These are phyloP conservation scores for Kluyveromyces wickerhamii DNA, from an alignment of 805 yeast species.

Conservation along the genomic window DNA sequence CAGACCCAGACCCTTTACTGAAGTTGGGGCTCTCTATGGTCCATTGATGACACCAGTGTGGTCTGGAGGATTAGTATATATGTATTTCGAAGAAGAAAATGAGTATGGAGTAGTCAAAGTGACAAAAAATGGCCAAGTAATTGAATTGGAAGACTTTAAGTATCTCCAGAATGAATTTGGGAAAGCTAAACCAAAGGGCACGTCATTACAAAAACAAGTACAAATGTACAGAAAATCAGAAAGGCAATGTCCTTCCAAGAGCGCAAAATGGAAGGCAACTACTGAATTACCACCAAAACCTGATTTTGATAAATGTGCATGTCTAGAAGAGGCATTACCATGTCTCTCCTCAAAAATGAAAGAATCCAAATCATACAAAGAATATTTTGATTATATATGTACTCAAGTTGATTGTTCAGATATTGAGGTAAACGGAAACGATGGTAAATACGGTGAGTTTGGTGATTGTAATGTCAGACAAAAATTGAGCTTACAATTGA, in stretches of 20 bases:
- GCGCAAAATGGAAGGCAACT: slow-evolving; percentile 55
- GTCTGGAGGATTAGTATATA: slow-evolving; percentile 83
- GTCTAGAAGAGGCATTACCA: slow-evolving; percentile 44
- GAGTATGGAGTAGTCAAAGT: slow-evolving; percentile 62
- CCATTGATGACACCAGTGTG: slow-evolving; percentile 66
- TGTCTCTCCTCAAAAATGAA: slow-evolving; percentile 50
- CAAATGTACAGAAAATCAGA: slow-evolving; percentile 12
- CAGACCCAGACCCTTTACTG: slow-evolving; percentile 64
- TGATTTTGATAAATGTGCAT: slow-evolving; percentile 48
- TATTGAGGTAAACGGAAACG: slow-evolving; percentile 47
- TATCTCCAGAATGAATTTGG: slow-evolving; percentile 47
- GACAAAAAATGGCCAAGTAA: slow-evolving; percentile 35
- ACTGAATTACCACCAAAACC: slow-evolving; percentile 63
- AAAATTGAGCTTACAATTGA: slow-evolving; percentile 53
- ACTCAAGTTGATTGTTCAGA: slow-evolving; percentile 49
- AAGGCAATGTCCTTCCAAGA: slow-evolving; percentile 43
- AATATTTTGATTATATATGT: slow-evolving; percentile 52
- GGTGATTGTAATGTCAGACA: slow-evolving; percentile 61
- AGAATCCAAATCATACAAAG: slow-evolving; percentile 41
- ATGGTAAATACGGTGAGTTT: slow-evolving; percentile 57
- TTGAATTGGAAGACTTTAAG: slow-evolving; percentile 51
- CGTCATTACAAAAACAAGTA: slow-evolving; percentile 25
- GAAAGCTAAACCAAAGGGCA: slow-evolving; percentile 40
- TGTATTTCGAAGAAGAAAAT: slow-evolving; percentile 74
- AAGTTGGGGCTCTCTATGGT: slow-evolving; percentile 57